Base-by-base conservation (phyloP, 805 yeast species). In the Maudiozyma pseudohumilis region DNA sequence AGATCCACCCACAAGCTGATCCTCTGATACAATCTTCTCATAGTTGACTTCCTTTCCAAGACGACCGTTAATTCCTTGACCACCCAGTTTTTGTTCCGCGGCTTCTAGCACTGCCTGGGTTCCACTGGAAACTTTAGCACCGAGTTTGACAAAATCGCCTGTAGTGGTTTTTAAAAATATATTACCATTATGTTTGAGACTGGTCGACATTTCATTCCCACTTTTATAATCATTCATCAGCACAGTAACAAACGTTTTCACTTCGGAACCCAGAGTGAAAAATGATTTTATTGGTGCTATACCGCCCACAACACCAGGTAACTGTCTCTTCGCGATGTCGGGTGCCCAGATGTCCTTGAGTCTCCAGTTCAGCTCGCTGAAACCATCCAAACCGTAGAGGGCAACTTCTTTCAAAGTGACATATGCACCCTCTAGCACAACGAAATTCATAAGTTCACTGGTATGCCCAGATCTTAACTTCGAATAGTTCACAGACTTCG, bases 101-200 rank as follows among this genome's bases (percentile, higher is more conserved):
- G 72, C 75, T 48, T 87, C 96, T 31, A 88, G 58, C 2, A 84
- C 59, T 0, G 78, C 75, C 50, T 87, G 96, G 0, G 95, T 83
- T 0, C 96, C 96, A 8, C 87, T 80, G 1, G 94, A 88, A 21
- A 88, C 53, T 48, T 81, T 85, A 0, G 83, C 89, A 1, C 96
- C 95, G 32, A 88, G 65, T 48, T 80, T 80, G 32, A 88, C 64
- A 24, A 87, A 58, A 55, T 88, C 96, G 40, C 79, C 81, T 3
- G 92, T 73, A 0, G 96, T 80, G 3, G 81, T 77, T 47, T 71
- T 77, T 2, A 88, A 77, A 59, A 88, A 86, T 6, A 76, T 68
- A 38, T 65, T 59, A 0, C 88, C 79, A 2, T 94, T 94, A 45
- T 78, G 78, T 48, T 83, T 84, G 2, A 87, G 45, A 42, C 92